Evolutionary conservation across 1,284 basidiomycete species (phyloP).

Genomic region (Rhodotorula sp.): DNA sequence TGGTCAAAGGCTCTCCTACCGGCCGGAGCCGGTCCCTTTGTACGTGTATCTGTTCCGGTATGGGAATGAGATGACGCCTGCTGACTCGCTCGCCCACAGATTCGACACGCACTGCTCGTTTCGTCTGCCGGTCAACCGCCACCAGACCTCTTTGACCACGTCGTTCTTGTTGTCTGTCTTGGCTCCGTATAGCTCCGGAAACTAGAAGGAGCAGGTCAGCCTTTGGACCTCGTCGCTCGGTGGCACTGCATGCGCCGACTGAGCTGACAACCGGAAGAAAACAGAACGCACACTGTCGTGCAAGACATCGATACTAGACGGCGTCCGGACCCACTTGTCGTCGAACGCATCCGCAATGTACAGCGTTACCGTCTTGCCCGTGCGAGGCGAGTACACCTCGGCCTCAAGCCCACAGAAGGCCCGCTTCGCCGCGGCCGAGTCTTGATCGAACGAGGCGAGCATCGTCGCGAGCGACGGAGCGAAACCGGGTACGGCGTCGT

Average conservation of each 20-base stretch:
- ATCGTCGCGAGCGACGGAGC: constrained; percentile 35
- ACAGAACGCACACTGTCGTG: constrained; percentile 7
- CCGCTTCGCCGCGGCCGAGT: constrained; percentile 21
- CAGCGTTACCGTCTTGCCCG: constrained; percentile 4
- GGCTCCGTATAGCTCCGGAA: constrained; percentile 16
- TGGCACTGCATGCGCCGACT: neutral
- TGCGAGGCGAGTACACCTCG: constrained; percentile 16
- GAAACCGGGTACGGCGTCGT: constrained; percentile 27
- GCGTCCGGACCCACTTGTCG: constrained; percentile 34
- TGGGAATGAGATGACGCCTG: too few species aligned
- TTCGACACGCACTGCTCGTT: constrained; percentile 8
- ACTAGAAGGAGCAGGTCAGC: constrained; percentile 6
- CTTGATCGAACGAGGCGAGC: constrained; percentile 24
- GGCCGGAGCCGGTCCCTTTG: too few species aligned
- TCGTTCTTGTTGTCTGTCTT: constrained; percentile 33
- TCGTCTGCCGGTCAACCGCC: constrained; percentile 30
- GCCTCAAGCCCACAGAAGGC: constrained; percentile 37
- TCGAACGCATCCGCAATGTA: constrained; percentile 35
- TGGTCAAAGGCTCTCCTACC: neutral
- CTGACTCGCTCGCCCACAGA: neutral
- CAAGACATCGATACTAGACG: constrained; percentile 31
- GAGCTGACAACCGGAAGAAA: neutral
- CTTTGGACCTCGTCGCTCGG: too few species aligned
- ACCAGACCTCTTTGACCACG: constrained; percentile 23
- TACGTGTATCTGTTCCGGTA: too few species aligned